Conservation (phyloP, 2,329 filamentous ascomycete genomes). For the Colletotrichum trifolii region DNA sequence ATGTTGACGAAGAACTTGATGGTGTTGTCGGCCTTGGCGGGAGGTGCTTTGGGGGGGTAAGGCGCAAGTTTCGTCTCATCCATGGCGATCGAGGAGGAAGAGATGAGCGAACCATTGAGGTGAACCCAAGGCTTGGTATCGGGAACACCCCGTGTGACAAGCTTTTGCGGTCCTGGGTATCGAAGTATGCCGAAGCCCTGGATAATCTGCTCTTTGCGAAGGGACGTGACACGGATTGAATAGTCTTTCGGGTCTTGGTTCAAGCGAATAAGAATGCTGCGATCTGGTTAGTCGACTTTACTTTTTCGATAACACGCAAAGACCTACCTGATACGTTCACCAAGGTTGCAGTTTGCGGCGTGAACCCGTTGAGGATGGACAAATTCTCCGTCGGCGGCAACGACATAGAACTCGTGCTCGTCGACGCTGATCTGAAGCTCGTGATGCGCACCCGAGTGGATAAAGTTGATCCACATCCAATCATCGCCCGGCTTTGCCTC, state of each 20-base stretch:
- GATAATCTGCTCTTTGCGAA: constrained; percentile 25
- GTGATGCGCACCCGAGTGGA: constrained; percentile 28
- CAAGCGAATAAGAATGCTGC: constrained; percentile 20
- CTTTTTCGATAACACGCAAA: rapidly evolving
- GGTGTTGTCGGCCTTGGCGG: constrained; percentile 20
- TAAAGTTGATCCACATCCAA: constrained; percentile 34
- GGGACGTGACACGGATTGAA: constrained; percentile 18
- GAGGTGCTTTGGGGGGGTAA: constrained; percentile 21
- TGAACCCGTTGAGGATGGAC: constrained; percentile 25
- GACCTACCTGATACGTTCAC: constrained; percentile 23
- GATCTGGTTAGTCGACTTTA: not conserved
- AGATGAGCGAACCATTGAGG: constrained; percentile 24
- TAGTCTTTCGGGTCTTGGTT: constrained; percentile 21
- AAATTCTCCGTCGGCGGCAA: constrained; percentile 27
- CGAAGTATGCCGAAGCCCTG: constrained; percentile 27
- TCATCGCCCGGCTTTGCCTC: constrained; percentile 22
- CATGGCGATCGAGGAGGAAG: constrained; percentile 25
- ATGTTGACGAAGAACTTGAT: constrained; percentile 33
- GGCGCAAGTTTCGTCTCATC: constrained; percentile 26
- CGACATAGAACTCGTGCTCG: constrained; percentile 29
- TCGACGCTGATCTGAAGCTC: constrained; percentile 31
- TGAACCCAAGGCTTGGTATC: constrained; percentile 23
- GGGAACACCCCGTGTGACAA: constrained; percentile 4
- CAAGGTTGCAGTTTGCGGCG: constrained; percentile 30
- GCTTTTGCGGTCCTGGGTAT: constrained; percentile 15